phyloP scores from a whole-genome alignment of 768 basidiomycete genomes.

The Leccinum subgranulosum region DNA sequence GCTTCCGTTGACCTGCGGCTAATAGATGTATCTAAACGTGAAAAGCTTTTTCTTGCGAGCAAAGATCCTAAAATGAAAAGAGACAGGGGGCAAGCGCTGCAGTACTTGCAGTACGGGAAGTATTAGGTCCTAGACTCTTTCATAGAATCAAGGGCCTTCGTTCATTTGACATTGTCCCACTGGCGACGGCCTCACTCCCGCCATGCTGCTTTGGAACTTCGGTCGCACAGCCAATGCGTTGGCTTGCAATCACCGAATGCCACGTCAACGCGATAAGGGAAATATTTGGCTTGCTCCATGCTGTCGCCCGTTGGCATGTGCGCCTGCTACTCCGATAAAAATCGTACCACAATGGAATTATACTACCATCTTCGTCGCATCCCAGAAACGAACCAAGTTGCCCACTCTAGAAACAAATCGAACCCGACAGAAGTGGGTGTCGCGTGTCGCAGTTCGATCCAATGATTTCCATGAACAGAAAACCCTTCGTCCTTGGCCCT shows the following conservation, averaged over 20 bases:
- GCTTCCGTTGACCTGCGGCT: background rate
- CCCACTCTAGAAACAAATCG: conserved; percentile 3
- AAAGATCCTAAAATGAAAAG: background rate
- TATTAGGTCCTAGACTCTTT: background rate
- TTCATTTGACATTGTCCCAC: background rate
- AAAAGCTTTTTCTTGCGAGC: background rate
- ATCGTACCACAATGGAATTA: background rate
- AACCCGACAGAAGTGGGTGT: background rate
- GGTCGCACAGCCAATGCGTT: background rate
- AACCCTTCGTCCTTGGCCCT: too few species aligned
- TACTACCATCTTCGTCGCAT: background rate
- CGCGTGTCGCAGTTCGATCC: background rate
- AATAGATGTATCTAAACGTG: background rate
- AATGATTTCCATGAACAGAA: conserved; percentile 5
- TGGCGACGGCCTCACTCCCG: background rate
- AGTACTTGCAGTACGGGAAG: background rate
- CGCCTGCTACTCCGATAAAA: conserved; percentile 5
- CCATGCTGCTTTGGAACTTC: background rate
- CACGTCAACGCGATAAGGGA: background rate
- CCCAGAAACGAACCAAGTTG: conserved; percentile 6
- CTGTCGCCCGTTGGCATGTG: conserved; percentile 9
- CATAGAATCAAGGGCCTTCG: too few species aligned
- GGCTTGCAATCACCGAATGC: background rate
- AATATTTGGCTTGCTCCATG: background rate
- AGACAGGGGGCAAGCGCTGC: background rate